Conservation (phyloP, 2,329 filamentous ascomycete species). For the Fusarium aywerte region DNA sequence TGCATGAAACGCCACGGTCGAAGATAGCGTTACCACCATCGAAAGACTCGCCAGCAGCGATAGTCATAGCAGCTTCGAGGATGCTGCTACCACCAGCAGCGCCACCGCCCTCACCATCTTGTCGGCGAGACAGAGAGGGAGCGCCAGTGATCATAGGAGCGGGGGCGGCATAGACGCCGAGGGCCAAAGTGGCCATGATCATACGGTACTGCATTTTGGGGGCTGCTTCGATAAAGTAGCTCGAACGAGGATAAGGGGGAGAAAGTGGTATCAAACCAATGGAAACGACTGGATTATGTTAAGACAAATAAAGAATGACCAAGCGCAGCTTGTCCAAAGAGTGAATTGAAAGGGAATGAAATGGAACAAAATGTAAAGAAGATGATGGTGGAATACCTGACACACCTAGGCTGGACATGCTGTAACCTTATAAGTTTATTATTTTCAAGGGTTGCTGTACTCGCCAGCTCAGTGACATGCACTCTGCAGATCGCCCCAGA, state of each 20-base stretch:
- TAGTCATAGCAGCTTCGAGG: conserved; percentile 42
- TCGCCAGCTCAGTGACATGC: conserved; percentile 15
- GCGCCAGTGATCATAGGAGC: conserved; percentile 37
- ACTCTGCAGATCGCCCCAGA: background rate
- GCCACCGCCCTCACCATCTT: conserved; percentile 15
- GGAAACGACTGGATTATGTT: conserved; percentile 18
- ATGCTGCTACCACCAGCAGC: conserved; percentile 35
- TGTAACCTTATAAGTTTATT: conserved; percentile 33
- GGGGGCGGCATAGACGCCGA: conserved; percentile 38
- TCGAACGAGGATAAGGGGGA: background rate
- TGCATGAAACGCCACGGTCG: conserved; percentile 45
- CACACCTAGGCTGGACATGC: conserved; percentile 1
- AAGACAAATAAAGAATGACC: conserved; percentile 33
- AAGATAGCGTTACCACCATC: conserved; percentile 46
- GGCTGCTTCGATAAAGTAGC: background rate
- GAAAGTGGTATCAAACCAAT: conserved; percentile 40
- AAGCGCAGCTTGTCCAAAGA: conserved; percentile 46
- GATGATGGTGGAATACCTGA: conserved; percentile 32
- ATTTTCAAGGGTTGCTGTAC: conserved; percentile 9
- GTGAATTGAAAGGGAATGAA: no score
- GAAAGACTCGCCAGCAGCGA: conserved; percentile 44
- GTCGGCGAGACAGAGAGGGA: conserved; percentile 34
- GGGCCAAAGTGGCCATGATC: conserved; percentile 43
- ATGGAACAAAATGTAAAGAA: conserved; percentile 26
- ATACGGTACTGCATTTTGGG: conserved; percentile 46